Evolutionary conservation across 352 stramenopile species (phyloP), one percentile per base, ranked within the genome.

Genomic region (Pythium guiyangense): DNA sequence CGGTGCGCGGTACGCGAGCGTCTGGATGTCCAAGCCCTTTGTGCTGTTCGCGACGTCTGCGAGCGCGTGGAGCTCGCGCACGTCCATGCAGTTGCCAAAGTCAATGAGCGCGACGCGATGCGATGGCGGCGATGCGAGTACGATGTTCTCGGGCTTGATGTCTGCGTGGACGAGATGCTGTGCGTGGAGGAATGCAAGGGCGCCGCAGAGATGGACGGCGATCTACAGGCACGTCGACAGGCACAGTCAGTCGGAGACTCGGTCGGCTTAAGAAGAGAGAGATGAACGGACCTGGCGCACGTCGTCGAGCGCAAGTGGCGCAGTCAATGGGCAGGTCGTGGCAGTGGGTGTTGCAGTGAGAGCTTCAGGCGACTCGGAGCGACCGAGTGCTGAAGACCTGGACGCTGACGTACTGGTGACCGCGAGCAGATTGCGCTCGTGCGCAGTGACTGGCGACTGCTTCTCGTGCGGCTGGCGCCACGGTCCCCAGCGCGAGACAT

Each of bases 401-500:
- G 31, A 20, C 47, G n/a, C 44, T n/a, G 17, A 43, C 20, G 27
- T 31, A 45, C 46, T 25, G 11, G 47, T 45, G 1, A 39, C 31
- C 77, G 70, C 95, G 70, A 57, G 94, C 75, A 67, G 90, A 67
- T 57, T 79, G 64, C 67, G 75, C 59, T 45, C 81, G 59, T 31
- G 91, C 57, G 64, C 82, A 79, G 26, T 66, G 48, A 37, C 37
- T 9, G 59, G 50, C 35, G 51, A 63, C 11, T 52, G 57, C 31
- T 60, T 58, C 0, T 97, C 76, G 22, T 97, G 86, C 69, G 98
- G 94, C 48, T 92, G 77, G 68, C 92, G 96, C 69, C 96, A 90
- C 49, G 87, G 93, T 40, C 97, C 96, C 70, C 94, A 95, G 12
- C 94, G 71, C 9, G 96, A 70, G 65, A 98, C 93, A 58, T 98